These are phyloP conservation scores for Carnegiea gigantea DNA, from an alignment of 179 eudicot species.

Conservation along the genomic window DNA sequence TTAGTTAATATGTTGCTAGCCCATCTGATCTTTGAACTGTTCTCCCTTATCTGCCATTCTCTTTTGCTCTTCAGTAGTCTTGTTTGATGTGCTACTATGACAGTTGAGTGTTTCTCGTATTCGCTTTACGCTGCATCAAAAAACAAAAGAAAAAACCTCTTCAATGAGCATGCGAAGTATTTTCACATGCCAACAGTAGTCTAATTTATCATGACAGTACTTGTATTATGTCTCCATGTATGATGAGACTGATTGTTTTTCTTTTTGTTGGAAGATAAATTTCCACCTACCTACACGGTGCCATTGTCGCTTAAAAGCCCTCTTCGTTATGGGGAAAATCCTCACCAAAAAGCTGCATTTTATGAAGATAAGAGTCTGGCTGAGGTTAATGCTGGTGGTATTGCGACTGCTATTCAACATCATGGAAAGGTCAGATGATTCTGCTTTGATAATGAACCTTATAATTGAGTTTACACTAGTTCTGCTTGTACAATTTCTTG, in stretches of 20 bases:
- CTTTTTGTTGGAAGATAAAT: conserved; percentile 49
- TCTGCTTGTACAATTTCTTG: background rate
- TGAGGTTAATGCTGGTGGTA: conserved; percentile 92
- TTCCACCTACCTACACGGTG: conserved; percentile 78
- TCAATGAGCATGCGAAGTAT: background rate
- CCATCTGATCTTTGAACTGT: background rate
- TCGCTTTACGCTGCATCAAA: background rate
- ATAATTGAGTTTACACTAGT: background rate
- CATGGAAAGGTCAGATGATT: conserved; percentile 88
- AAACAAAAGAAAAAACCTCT: background rate
- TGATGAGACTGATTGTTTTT: conserved; percentile 19
- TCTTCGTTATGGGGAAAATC: conserved; percentile 98
- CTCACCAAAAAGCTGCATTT: conserved; percentile 96
- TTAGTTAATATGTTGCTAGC: background rate
- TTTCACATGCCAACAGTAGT: background rate
- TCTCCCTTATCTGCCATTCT: background rate
- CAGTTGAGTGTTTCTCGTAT: background rate
- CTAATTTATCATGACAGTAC: background rate
- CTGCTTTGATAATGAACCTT: background rate
- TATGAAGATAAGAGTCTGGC: conserved; percentile 87
- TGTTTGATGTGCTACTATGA: background rate
- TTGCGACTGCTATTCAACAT: conserved; percentile 92
- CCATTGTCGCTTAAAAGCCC: conserved; percentile 67
- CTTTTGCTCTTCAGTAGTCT: background rate
- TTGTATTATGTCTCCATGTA: background rate